These are phyloP conservation scores for Starmerella vaccinii DNA, from an alignment of 805 yeast genomes.

Conservation along the genomic window DNA sequence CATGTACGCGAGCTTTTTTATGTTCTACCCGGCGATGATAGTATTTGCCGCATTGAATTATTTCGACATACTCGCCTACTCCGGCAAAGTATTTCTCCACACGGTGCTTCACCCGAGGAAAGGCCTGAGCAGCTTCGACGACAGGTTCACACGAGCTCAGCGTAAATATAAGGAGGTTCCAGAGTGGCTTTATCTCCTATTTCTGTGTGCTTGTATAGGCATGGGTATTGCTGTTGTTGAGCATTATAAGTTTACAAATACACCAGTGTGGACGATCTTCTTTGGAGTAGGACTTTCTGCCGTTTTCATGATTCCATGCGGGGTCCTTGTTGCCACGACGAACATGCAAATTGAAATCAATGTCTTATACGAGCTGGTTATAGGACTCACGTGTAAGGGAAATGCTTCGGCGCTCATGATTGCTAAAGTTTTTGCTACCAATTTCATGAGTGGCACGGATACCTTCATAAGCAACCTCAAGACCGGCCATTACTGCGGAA, in stretches of 20 bases:
- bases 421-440: constrained; percentile 37
- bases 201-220: constrained; percentile 36
- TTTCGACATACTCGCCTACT: neutral
- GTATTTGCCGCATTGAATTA: constrained; percentile 40
- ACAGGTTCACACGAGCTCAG: constrained; percentile 54
- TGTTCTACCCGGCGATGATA: constrained; percentile 45
- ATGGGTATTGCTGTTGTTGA: constrained; percentile 39
- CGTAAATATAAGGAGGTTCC: constrained; percentile 37
- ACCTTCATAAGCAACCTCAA: constrained; percentile 39
- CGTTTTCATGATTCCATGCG: constrained; percentile 42
- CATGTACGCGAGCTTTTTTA: constrained; percentile 45
- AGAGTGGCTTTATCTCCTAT: constrained; percentile 6
- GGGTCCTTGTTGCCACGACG: constrained; percentile 40
- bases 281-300: constrained; percentile 37
- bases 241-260: constrained; percentile 28
- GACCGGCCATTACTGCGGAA: constrained; percentile 46
- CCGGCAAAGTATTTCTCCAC: constrained; percentile 1
- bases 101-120: constrained; percentile 21
- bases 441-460: too few relatives aligned
- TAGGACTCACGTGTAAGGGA: constrained; percentile 49
- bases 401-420: constrained; percentile 45
- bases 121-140: constrained; percentile 33
- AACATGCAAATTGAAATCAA: constrained; percentile 42
- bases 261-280: too few relatives aligned
- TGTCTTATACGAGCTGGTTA: constrained; percentile 40